phyloP scores from a whole-genome alignment of 2,329 filamentous ascomycete species.

The Lachnellula hyalina region DNA sequence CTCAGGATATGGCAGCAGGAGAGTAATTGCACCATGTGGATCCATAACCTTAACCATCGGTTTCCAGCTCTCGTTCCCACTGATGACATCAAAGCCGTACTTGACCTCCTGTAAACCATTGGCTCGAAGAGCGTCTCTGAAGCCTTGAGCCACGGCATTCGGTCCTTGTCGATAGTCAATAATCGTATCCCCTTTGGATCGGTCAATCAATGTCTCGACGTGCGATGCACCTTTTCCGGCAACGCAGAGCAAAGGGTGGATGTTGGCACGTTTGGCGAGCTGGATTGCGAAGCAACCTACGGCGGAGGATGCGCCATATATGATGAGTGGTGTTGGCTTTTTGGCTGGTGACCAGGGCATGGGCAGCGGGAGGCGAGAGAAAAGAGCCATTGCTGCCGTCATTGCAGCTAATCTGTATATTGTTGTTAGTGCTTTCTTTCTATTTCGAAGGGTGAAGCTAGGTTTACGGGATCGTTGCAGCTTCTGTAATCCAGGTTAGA shows the following conservation, averaged over 20 bases:
- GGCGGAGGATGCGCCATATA: conserved; percentile 47
- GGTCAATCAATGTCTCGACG: conserved; percentile 44
- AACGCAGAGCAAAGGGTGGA: conserved; percentile 54
- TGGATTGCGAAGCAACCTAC: conserved; percentile 53
- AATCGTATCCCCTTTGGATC: conserved; percentile 44
- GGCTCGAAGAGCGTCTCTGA: neutral
- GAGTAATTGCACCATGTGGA: no score
- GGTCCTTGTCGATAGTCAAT: conserved; percentile 49
- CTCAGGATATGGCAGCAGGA: no score
- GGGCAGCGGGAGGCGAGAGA: no score
- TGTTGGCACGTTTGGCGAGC: conserved; percentile 37
- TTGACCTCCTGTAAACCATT: neutral
- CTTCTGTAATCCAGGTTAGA: conserved; percentile 19
- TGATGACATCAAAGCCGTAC: conserved; percentile 5
- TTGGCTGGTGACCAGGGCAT: conserved; percentile 40
- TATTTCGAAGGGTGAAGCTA: no score
- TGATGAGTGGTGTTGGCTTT: conserved; percentile 30
- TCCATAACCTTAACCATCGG: no score
- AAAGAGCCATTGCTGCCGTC: conserved; percentile 46
- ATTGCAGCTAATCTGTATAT: conserved; percentile 40
- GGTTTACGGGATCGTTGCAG: conserved; percentile 44
- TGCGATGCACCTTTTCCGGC: conserved; percentile 43
- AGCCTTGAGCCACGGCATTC: conserved; percentile 28
- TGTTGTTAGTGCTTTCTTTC: neutral
- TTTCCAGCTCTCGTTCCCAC: neutral